phyloP scores from a whole-genome alignment of 1,139 yeast genomes.

The Candida smagusa region DNA sequence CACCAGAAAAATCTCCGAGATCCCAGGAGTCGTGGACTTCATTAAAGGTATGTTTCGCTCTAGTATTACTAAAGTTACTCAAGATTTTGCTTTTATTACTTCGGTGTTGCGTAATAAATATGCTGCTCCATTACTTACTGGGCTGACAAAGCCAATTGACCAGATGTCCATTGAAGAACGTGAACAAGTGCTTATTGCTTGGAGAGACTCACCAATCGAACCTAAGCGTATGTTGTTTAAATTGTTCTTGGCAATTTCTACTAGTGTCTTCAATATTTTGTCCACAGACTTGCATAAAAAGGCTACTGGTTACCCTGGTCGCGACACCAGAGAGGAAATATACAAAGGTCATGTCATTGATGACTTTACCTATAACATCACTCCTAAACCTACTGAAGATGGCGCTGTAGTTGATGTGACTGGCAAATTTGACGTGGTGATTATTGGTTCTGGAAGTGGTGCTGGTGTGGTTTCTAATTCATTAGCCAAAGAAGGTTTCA shows the following conservation, averaged over 20 bases:
- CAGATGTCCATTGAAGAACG: conserved; percentile 37
- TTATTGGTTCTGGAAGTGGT: conserved; percentile 59
- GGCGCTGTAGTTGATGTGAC: conserved; percentile 35
- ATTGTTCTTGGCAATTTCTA: conserved; percentile 21
- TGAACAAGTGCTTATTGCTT: conserved; percentile 26
- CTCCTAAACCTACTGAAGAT: conserved; percentile 28
- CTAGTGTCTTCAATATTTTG: conserved; percentile 20
- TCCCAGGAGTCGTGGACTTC: conserved; percentile 25
- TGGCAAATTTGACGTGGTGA: conserved; percentile 38
- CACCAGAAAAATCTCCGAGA: conserved; percentile 29
- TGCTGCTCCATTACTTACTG: conserved; percentile 36
- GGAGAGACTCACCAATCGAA: conserved; percentile 39
- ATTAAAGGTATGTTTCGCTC: conserved; percentile 10
- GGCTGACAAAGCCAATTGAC: conserved; percentile 29
- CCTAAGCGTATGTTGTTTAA: conserved; percentile 29
- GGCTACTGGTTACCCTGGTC: conserved; percentile 36
- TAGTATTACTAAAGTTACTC: conserved; percentile 13
- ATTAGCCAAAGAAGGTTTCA: conserved; percentile 42
- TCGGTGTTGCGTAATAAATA: conserved; percentile 29
- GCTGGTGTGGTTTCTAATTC: conserved; percentile 58
- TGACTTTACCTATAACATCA: conserved; percentile 28
- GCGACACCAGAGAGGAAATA: conserved; percentile 20
- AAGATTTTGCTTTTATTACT: conserved; percentile 25
- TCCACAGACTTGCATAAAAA: conserved; percentile 34
- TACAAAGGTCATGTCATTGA: conserved; percentile 20